Percentiles rank a stretch among this genome's conserved stretches.
Conservation (phyloP, 225 moss, liverwort and hornwort species). For the Neckera pumila region DNA sequence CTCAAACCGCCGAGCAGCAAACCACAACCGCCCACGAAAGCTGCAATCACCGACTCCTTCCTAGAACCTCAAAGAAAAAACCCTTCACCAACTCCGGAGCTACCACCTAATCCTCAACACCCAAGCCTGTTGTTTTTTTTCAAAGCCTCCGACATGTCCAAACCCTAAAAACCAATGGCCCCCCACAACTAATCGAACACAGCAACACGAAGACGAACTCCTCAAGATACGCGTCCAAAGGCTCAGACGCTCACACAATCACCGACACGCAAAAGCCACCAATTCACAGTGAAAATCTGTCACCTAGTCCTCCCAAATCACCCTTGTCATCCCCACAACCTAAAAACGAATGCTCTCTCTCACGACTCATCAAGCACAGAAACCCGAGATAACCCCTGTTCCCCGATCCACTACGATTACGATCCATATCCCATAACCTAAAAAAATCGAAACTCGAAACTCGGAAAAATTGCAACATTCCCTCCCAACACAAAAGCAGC, state of each 20-base stretch:
- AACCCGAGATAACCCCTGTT: neutral
- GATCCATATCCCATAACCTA: neutral
- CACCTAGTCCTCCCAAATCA: neutral
- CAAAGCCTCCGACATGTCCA: neutral
- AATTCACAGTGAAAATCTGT: neutral
- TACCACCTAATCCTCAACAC: neutral
- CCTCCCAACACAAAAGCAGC: neutral
- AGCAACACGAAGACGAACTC: neutral
- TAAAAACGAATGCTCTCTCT: neutral
- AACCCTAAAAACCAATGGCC: neutral
- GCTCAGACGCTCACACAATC: neutral
- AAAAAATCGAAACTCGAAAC: neutral
- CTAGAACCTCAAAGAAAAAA: neutral
- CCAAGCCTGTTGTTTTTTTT: too few relatives aligned
- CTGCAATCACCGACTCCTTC: neutral
- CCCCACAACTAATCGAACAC: neutral
- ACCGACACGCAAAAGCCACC: neutral
- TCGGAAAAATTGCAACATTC: neutral
- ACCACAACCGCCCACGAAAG: neutral
- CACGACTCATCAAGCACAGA: neutral
- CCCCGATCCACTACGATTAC: neutral
- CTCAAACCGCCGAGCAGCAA: neutral
- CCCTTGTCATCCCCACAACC: neutral
- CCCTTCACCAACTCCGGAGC: neutral
- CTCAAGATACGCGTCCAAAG: neutral